Base-by-base conservation (phyloP, 2,329 filamentous ascomycete genomes). In the Paecilomyces dactylethromorphus region DNA sequence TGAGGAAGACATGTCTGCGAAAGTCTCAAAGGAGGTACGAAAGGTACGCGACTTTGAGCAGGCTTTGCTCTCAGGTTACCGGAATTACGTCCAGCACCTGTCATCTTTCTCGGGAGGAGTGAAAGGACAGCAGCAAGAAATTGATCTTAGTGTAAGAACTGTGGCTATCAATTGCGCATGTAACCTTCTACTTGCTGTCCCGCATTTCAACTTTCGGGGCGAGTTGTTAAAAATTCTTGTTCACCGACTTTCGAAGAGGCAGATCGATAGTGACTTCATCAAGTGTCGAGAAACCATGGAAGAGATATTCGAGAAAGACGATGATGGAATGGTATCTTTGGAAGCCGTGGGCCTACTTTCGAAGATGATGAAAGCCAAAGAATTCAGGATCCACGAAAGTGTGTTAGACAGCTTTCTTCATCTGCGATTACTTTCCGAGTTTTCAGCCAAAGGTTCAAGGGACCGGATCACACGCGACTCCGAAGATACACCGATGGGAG, bases 181-280 rank as follows among this genome's bases (percentile, higher is more conserved):
- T 74, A 89, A 84, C 31, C 82, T 99, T 15, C 76, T 97, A 49
- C 85, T 84, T 21, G 82, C 88, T 1, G 92, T 97, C 0, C 91
- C 94, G 3, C 95, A 99, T 78, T 99, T 99, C 84, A 99, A 99
- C 79, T 97, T 96, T 75, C 88, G 94, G 49, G 84, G 82, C 54
- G 93, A 99, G 56, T 79, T 99, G 56, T 78, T 99, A 61, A 91
- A 90, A 74, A 93, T 97, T 59, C 72, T 99, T 13, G 87, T 96
- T 22, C 86, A 87, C 65, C 94, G 94, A 72, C 81, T 99, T 35
- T 92, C 90, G 68, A 84, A 82, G 59, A 85, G 86, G 65, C 84
- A 82, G 57, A 77, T 90, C 1, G 90, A 95, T 69, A 82, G 81
- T 2, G 88, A 95, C 62, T 94, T 91, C 64, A 74, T 83, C 62